A percentile compares a stretch with the other conserved stretches of the same genome.
phyloP scores from a whole-genome alignment of 768 basidiomycete species.

The Psilocybe cubensis region DNA sequence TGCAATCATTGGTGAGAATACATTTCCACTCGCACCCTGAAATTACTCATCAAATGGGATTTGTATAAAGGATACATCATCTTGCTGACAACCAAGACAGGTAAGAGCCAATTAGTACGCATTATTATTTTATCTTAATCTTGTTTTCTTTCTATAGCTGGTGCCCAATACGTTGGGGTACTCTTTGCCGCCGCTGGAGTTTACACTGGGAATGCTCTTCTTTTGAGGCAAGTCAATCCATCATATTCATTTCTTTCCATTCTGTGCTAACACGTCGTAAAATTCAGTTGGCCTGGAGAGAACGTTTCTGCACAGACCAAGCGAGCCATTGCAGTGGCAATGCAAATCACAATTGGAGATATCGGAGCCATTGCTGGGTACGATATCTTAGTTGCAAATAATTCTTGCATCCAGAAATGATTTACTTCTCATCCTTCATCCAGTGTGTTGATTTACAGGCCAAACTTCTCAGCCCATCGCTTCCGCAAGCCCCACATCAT shows the following conservation, averaged over 20 bases:
- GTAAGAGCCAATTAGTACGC: conserved; percentile 30
- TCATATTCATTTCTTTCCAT: not conserved
- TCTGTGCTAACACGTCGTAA: not conserved
- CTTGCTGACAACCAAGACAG: conserved; percentile 47
- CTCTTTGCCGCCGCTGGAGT: conserved; percentile 58
- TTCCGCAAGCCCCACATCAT: conserved; percentile 63
- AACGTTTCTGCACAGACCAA: conserved; percentile 74
- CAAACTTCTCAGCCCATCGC: conserved; percentile 44
- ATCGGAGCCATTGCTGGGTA: conserved; percentile 60
- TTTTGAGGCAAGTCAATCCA: conserved; percentile 45
- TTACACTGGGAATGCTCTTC: conserved; percentile 59
- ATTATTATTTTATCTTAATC: not conserved
- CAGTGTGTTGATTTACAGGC: conserved; percentile 60
- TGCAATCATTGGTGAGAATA: conserved; percentile 52
- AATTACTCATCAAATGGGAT: not conserved
- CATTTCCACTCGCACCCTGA: not conserved
- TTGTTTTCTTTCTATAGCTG: conserved; percentile 33
- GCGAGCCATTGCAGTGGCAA: conserved; percentile 61
- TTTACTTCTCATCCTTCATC: not conserved
- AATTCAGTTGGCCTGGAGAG: conserved; percentile 63
- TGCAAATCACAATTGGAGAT: conserved; percentile 69
- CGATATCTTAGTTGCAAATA: not conserved
- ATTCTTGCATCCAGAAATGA: not conserved
- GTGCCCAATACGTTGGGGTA: conserved; percentile 59
- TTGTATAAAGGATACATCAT: conserved; percentile 54